These are phyloP conservation scores for Isoetes engelmannii DNA, from an alignment of 83 land plant genomes.

Conservation along the genomic window DNA sequence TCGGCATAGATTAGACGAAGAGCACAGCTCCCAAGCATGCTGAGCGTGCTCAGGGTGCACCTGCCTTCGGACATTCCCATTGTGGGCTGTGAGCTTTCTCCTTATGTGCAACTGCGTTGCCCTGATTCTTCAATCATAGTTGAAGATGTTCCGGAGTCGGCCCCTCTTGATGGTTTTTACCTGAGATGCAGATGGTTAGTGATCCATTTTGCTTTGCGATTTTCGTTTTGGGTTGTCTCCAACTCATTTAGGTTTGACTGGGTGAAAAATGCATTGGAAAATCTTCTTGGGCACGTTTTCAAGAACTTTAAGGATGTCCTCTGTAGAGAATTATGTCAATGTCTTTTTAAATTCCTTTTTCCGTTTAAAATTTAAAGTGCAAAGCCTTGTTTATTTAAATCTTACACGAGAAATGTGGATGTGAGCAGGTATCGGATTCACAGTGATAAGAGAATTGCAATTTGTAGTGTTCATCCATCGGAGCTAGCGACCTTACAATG, in stretches of 20 bases:
- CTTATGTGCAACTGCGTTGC: conserved; percentile 69
- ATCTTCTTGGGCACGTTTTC: too few species aligned
- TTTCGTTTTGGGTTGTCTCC: too few species aligned
- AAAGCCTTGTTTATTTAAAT: neutral
- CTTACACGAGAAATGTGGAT: too few species aligned
- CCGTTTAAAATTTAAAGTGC: too few species aligned
- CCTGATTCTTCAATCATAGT: conserved; percentile 46
- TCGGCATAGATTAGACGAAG: too few species aligned
- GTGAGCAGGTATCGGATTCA: conserved; percentile 81
- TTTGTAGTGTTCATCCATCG: conserved; percentile 92
- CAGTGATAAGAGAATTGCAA: conserved; percentile 75
- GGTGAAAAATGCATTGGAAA: too few species aligned
- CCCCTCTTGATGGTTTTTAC: conserved; percentile 69
- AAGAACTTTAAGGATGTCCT: too few species aligned
- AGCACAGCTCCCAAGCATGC: conserved; percentile 45
- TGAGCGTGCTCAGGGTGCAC: conserved; percentile 94
- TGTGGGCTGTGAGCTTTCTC: conserved; percentile 90
- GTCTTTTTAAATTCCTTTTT: too few species aligned
- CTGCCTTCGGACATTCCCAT: conserved; percentile 97
- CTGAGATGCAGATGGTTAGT: conserved; percentile 76
- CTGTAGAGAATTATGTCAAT: too few species aligned
- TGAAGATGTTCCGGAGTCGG: conserved; percentile 66
- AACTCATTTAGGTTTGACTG: too few species aligned
- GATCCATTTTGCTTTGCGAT: neutral
- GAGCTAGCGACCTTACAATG: conserved; percentile 92